Evolutionary conservation across 805 yeast genomes (phyloP).

Genomic region (Kodamaea nitidulidarum): DNA sequence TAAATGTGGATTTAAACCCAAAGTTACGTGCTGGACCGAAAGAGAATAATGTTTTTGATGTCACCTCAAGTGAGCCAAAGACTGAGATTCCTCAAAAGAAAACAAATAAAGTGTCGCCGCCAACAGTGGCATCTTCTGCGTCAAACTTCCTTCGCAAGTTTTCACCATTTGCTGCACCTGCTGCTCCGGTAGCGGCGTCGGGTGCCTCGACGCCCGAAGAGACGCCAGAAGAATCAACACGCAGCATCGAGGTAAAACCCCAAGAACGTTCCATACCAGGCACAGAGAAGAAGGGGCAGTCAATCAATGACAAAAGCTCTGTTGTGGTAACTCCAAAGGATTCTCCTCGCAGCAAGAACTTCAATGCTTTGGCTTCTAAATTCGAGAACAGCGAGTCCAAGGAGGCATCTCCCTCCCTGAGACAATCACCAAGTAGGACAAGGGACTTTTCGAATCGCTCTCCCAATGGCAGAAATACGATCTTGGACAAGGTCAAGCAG

Average conservation of each 20-base stretch:
- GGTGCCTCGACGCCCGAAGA: background rate
- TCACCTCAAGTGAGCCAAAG: too few species aligned
- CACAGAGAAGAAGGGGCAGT: background rate
- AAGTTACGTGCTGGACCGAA: too few species aligned
- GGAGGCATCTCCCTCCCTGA: conserved; percentile 13
- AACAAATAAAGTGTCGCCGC: background rate
- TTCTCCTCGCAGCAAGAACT: conserved; percentile 15
- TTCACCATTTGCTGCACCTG: conserved; percentile 12
- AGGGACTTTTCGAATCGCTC: conserved; percentile 16
- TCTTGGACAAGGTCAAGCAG: conserved; percentile 35
- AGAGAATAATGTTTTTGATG: too few species aligned
- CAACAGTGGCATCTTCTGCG: conserved; percentile 8
- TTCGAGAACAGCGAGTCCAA: conserved; percentile 14
- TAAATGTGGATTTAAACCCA: too few species aligned
- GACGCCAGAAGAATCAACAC: too few species aligned
- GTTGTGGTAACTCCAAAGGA: conserved; percentile 4
- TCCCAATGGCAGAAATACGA: conserved; percentile 18
- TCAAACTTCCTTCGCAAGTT: conserved; percentile 13
- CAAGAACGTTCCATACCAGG: background rate
- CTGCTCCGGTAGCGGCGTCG: background rate
- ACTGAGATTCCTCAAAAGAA: conserved; percentile 1
- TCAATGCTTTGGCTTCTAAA: conserved; percentile 21
- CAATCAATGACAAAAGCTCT: background rate
- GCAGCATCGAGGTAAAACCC: too few species aligned
- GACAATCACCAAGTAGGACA: conserved; percentile 20